These are phyloP conservation scores for Fusarium ramigenum DNA, from an alignment of 2,329 filamentous ascomycete species.

Conservation along the genomic window DNA sequence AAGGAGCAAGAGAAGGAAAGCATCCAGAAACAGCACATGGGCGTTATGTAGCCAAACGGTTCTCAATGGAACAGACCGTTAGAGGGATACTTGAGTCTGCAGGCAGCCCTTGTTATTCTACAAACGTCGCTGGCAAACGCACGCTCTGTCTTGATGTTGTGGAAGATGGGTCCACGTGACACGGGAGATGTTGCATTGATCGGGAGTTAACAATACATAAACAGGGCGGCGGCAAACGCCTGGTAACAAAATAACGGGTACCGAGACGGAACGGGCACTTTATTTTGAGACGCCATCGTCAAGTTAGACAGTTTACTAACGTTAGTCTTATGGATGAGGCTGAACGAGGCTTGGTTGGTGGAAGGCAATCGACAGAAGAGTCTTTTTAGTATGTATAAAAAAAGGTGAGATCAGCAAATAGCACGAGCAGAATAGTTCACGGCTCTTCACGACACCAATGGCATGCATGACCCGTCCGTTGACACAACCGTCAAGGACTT, in stretches of 20 bases:
- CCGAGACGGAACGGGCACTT: not conserved
- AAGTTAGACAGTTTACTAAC: not conserved
- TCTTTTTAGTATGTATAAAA: not conserved
- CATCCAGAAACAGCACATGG: not conserved
- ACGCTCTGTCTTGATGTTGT: not conserved
- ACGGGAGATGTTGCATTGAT: not conserved
- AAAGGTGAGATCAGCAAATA: not conserved
- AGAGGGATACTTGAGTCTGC: not conserved
- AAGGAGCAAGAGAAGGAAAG: not conserved
- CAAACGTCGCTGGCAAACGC: not conserved
- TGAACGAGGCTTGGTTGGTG: not conserved
- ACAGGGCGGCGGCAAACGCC: not conserved
- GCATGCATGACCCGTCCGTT: not conserved
- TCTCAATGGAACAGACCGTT: not conserved
- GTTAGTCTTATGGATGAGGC: not conserved
- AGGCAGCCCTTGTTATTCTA: not conserved
- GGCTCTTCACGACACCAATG: not conserved
- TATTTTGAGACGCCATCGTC: slow-evolving; percentile 17
- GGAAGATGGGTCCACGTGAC: slow-evolving; percentile 10
- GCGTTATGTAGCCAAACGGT: not conserved
- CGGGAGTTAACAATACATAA: not conserved
- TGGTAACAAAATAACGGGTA: not conserved
- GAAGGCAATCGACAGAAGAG: not conserved
- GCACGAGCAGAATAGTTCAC: not conserved
- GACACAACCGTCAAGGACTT: not conserved